A percentile compares a stretch with the other conserved stretches of the same genome.
These are phyloP conservation scores for Gynostemma pentaphyllum DNA, from an alignment of 306 rosid genomes.

Conservation along the genomic window DNA sequence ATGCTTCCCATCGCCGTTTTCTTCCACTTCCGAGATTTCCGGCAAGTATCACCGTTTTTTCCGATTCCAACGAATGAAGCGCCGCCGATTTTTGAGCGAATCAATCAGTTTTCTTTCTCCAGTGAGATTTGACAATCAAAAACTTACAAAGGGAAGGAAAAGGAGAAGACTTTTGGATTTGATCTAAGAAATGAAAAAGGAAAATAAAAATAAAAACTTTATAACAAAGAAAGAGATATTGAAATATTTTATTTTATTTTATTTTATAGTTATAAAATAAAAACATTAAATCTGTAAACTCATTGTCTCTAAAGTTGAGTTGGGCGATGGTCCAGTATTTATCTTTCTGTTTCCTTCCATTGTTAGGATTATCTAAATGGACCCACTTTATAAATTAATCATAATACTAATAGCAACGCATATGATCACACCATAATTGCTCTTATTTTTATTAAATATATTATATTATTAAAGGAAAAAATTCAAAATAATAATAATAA, in stretches of 20 bases:
- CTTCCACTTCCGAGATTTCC: slow-evolving; percentile 1
- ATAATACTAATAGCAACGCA: slow-evolving; percentile 5
- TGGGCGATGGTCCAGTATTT: slow-evolving; percentile 23
- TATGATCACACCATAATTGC: slow-evolving; percentile 9
- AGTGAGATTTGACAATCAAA: slow-evolving; percentile 1
- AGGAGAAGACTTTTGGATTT: slow-evolving; percentile 5
- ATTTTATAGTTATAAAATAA: not conserved
- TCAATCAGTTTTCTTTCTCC: not conserved
- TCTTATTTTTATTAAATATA: not conserved
- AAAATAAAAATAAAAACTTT: too few relatives aligned
- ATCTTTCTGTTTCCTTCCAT: slow-evolving; percentile 23
- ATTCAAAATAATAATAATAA: not conserved
- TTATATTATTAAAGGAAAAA: not conserved
- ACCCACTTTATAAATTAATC: slow-evolving; percentile 26
- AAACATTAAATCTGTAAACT: not conserved
- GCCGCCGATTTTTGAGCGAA: not conserved
- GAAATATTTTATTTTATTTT: not conserved
- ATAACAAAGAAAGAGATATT: not conserved
- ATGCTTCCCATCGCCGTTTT: slow-evolving; percentile 37
- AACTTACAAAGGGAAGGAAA: not conserved
- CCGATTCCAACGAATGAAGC: too few relatives aligned
- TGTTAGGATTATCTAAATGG: slow-evolving; percentile 14
- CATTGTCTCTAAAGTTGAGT: not conserved
- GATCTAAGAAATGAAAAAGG: slow-evolving; percentile 14
- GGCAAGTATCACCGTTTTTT: not conserved